These are phyloP conservation scores for Aureobasidium sp. DNA, from an alignment of 2,329 filamentous ascomycete species.

Conservation along the genomic window DNA sequence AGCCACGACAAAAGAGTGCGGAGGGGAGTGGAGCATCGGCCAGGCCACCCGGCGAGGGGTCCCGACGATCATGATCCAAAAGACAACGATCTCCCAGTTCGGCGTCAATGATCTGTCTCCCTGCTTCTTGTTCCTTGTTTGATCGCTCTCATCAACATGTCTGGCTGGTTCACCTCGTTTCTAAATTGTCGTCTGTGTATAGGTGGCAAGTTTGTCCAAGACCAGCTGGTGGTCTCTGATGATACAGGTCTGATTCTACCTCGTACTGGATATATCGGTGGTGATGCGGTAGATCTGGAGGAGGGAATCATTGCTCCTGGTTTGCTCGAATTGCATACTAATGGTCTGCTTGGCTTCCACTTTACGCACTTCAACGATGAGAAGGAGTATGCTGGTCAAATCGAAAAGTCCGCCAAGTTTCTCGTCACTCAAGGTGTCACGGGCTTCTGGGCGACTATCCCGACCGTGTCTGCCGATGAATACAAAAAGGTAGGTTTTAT, in stretches of 20 bases:
- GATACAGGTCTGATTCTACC: slow-evolving; percentile 39
- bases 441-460: slow-evolving; percentile 48
- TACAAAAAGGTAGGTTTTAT: slow-evolving; percentile 37
- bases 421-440: slow-evolving; percentile 48
- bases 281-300: slow-evolving; percentile 42
- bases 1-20: background rate
- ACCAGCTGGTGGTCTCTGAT: slow-evolving; percentile 40
- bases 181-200: slow-evolving; percentile 41
- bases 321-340: slow-evolving; percentile 51
- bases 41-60: background rate
- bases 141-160: slow-evolving; percentile 16
- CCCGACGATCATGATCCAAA: background rate
- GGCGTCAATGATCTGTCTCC: background rate
- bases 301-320: slow-evolving; percentile 48
- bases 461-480: slow-evolving; percentile 42
- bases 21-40: background rate
- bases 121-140: background rate
- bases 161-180: slow-evolving; percentile 40
- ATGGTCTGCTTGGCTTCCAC: slow-evolving; percentile 48
- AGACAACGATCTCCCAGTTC: background rate
- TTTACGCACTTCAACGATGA: slow-evolving; percentile 45
- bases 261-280: slow-evolving; percentile 38
- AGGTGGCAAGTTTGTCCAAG: slow-evolving; percentile 37
- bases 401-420: slow-evolving; percentile 42
- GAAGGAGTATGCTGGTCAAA: slow-evolving; percentile 36